Evolutionary conservation across 208 protist genomes (phyloP).

Genomic region (Wallacemonas collosoma): DNA sequence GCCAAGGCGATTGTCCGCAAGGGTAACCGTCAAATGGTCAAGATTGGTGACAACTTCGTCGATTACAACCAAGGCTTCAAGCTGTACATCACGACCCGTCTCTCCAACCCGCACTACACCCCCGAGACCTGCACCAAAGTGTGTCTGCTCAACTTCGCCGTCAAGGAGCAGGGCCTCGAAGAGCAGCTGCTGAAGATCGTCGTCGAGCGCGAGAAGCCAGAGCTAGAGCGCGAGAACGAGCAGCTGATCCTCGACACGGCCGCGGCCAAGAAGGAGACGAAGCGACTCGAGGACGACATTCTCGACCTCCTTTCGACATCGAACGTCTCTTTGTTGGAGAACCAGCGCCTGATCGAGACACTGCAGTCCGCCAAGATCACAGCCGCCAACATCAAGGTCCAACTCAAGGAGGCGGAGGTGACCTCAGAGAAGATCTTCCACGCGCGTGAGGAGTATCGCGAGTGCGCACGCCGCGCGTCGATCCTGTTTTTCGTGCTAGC

Average conservation of each 20-base stretch:
- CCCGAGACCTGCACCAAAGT: constrained; percentile 98
- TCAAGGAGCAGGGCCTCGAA: constrained; percentile 98
- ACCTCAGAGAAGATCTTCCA: constrained; percentile 97
- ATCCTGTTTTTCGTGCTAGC: constrained; percentile 98
- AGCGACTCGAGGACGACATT: constrained; percentile 98
- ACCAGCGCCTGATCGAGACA: constrained; percentile 97
- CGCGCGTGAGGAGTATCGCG: constrained; percentile 96
- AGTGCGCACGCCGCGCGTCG: constrained; percentile 94
- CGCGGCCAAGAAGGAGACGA: constrained; percentile 93
- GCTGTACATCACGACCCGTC: constrained; percentile 98
- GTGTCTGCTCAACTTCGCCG: constrained; percentile 98
- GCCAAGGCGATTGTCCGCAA: constrained; percentile 94
- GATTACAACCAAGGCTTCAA: constrained; percentile 97
- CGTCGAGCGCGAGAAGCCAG: constrained; percentile 96
- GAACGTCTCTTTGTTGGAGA: constrained; percentile 96
- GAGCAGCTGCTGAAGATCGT: constrained; percentile 98
- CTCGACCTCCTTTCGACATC: constrained; percentile 93
- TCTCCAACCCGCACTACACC: constrained; percentile 97
- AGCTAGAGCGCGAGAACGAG: constrained; percentile 98
- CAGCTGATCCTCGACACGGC: constrained; percentile 96
- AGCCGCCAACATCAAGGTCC: constrained; percentile 93
- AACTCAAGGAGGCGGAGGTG: constrained; percentile 91
- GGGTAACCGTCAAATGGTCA: constrained; percentile 91
- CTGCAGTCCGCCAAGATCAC: constrained; percentile 98
- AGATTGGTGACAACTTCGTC: constrained; percentile 98